Evolutionary conservation across 495 filamentous ascomycete genomes (phyloP).

Genomic region (Aspergillus steynii): DNA sequence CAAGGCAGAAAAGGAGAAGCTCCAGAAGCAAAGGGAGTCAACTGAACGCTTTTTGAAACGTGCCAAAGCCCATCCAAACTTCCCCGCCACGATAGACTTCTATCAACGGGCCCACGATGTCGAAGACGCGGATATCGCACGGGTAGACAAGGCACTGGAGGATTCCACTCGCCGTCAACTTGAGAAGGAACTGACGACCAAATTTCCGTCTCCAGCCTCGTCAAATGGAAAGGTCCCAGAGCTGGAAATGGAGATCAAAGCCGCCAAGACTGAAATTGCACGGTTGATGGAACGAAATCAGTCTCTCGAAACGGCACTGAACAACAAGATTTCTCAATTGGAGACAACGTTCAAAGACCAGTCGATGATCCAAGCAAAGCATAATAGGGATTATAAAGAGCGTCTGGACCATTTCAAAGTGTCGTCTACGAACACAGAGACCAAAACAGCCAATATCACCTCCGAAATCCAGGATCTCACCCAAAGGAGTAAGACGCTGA

Average conservation of each 20-base stretch:
- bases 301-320: constrained; percentile 5
- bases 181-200: constrained; percentile 3
- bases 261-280: constrained; percentile 1
- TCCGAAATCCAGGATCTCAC: not conserved
- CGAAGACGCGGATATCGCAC: constrained; percentile 17
- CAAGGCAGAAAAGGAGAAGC: constrained; percentile 22
- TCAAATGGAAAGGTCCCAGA: constrained; percentile 5
- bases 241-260: constrained; percentile 10
- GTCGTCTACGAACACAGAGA: not conserved
- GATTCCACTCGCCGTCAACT: constrained; percentile 8
- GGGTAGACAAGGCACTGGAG: constrained; percentile 18
- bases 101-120: constrained; percentile 18
- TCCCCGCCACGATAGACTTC: constrained; percentile 24
- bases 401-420: not conserved
- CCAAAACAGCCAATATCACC: not conserved
- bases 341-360: constrained; percentile 3
- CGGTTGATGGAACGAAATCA: not conserved
- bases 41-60: constrained; percentile 19
- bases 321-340: not conserved
- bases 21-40: constrained; percentile 22
- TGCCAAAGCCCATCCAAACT: constrained; percentile 21
- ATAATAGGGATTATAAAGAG: not conserved
- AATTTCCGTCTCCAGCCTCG: not conserved
- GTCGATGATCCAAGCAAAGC: not conserved
- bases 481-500: not conserved